Conservation (phyloP, 805 yeast genomes). For the Candida tammaniensis region DNA sequence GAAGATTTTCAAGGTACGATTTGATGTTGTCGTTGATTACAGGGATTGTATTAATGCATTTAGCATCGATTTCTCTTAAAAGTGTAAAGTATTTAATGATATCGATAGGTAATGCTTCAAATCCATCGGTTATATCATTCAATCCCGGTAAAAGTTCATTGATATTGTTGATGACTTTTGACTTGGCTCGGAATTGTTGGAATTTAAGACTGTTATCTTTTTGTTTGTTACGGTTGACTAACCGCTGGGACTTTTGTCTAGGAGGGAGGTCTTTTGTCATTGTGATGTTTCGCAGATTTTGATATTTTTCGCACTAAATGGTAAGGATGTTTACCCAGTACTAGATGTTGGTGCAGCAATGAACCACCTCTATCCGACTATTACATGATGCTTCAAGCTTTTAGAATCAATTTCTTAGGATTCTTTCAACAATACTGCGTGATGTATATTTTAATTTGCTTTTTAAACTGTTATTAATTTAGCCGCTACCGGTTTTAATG, state of each 20-base stretch:
- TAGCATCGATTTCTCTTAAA: slow-evolving; percentile 91
- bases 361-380: no score
- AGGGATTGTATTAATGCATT: slow-evolving; percentile 76
- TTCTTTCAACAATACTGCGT: no score
- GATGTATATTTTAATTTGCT: no score
- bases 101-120: slow-evolving; percentile 86
- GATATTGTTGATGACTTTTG: slow-evolving; percentile 30
- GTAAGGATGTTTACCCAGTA: neutral
- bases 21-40: slow-evolving; percentile 54
- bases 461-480: no score
- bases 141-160: slow-evolving; percentile 67
- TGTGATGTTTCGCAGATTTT: neutral
- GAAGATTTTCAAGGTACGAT: slow-evolving; percentile 34
- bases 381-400: no score
- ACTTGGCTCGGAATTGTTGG: slow-evolving; percentile 32
- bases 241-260: slow-evolving; percentile 26
- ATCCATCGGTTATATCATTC: slow-evolving; percentile 86
- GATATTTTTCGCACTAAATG: slow-evolving; percentile 4
- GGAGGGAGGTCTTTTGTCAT: slow-evolving; percentile 22
- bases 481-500: no score
- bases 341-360: neutral
- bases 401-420: no score
- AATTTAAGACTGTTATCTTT: slow-evolving; percentile 14
- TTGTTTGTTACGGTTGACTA: slow-evolving; percentile 8
- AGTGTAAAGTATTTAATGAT: slow-evolving; percentile 81